These are phyloP conservation scores for Collybia mongolica DNA, from an alignment of 768 basidiomycete genomes.

Conservation along the genomic window DNA sequence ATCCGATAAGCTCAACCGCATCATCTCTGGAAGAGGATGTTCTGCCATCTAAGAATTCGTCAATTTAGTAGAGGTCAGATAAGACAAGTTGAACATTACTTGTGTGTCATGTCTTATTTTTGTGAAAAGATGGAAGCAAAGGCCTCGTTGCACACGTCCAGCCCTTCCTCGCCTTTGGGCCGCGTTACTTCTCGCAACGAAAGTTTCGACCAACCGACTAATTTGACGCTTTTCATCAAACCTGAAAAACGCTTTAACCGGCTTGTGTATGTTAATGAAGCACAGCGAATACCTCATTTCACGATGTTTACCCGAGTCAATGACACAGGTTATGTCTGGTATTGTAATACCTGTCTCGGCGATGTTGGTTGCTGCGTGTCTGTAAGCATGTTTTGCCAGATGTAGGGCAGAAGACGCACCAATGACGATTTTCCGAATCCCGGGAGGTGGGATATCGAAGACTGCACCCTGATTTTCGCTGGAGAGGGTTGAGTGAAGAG, in stretches of 20 bases:
- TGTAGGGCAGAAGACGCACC: constrained; percentile 43
- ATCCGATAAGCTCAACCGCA: constrained; percentile 89
- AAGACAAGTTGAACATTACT: constrained; percentile 32
- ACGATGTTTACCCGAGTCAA: constrained; percentile 90
- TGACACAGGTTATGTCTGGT: constrained; percentile 95
- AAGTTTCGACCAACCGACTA: constrained; percentile 88
- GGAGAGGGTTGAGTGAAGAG: constrained; percentile 90
- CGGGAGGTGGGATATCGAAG: constrained; percentile 81
- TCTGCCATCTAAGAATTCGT: constrained; percentile 66
- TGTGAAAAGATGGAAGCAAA: constrained; percentile 97
- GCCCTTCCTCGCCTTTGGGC: constrained; percentile 87
- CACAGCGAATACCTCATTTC: constrained; percentile 71
- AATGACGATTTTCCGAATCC: constrained; percentile 90
- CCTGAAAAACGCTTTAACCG: constrained; percentile 30
- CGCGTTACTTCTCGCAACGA: constrained; percentile 89
- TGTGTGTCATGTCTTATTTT: constrained; percentile 80
- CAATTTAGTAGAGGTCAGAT: not conserved
- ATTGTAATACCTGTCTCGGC: constrained; percentile 99
- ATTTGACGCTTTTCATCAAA: constrained; percentile 98
- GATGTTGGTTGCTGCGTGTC: constrained; percentile 75
- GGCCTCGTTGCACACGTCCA: constrained; percentile 84
- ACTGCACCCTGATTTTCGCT: constrained; percentile 89
- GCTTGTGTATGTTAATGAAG: not conserved
- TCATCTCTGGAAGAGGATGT: constrained; percentile 93
- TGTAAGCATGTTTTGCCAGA: not conserved